Percentiles rank a stretch among this genome's conserved stretches.
Conservation (phyloP, 352 stramenopile genomes). For the Phytophthora fragariaefolia region DNA sequence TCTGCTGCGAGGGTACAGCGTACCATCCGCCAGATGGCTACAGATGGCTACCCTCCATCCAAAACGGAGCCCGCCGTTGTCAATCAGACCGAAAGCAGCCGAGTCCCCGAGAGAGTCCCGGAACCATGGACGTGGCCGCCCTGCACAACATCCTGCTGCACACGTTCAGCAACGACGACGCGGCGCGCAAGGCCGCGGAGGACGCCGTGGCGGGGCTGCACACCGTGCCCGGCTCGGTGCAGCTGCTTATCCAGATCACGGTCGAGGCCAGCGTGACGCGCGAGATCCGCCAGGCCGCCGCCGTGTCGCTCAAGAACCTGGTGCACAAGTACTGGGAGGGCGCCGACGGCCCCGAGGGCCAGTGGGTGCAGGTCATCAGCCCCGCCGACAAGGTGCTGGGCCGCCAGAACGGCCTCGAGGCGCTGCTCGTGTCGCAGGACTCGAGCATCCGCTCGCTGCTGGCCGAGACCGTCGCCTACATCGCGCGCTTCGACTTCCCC, state of each 20-base stretch:
- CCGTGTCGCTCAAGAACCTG: slow-evolving; percentile 96
- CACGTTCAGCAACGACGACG: slow-evolving; percentile 84
- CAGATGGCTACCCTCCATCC: slow-evolving; percentile 43
- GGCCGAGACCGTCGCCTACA: slow-evolving; percentile 94
- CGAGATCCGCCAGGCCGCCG: slow-evolving; percentile 92
- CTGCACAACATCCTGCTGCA: slow-evolving; percentile 91
- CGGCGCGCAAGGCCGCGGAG: slow-evolving; percentile 75
- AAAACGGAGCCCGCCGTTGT: slow-evolving; percentile 20
- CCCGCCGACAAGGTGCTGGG: slow-evolving; percentile 71
- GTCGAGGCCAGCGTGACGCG: slow-evolving; percentile 71
- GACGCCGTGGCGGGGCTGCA: slow-evolving; percentile 79
- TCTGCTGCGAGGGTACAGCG: background rate
- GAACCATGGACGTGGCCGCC: slow-evolving; percentile 86
- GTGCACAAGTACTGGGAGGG: slow-evolving; percentile 95
- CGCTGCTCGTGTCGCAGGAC: slow-evolving; percentile 51
- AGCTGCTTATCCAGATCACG: slow-evolving; percentile 85
- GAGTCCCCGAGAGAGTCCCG: slow-evolving; percentile 18
- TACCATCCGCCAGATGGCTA: background rate
- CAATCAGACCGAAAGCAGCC: slow-evolving; percentile 32
- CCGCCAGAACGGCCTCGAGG: slow-evolving; percentile 80
- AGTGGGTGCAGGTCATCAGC: slow-evolving; percentile 71
- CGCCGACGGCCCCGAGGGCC: slow-evolving; percentile 70
- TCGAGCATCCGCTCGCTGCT: slow-evolving; percentile 73
- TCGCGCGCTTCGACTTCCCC: slow-evolving; percentile 96
- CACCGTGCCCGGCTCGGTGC: slow-evolving; percentile 73